Percentiles rank a stretch among this genome's conserved stretches.
phyloP scores from a whole-genome alignment of 345 rosid species.

The Linum tenue region DNA sequence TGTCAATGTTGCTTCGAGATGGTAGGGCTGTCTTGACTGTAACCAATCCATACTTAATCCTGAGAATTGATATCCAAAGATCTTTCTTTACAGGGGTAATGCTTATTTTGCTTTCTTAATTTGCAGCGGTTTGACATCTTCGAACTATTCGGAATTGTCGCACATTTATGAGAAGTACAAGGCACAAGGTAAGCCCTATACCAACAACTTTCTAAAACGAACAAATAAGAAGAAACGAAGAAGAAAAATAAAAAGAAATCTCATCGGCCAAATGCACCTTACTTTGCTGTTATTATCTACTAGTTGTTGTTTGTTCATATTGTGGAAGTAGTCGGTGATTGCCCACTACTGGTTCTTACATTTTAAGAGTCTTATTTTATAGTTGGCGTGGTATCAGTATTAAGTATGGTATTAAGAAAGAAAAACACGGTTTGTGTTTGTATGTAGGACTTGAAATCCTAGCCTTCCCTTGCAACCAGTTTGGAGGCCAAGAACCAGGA shows the following conservation, averaged over 20 bases:
- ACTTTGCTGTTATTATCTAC: neutral
- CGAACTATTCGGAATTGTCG: conserved; percentile 25
- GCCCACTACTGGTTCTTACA: too few species aligned
- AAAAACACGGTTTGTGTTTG: neutral
- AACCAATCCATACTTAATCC: neutral
- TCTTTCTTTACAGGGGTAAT: neutral
- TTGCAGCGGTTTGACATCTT: conserved; percentile 22
- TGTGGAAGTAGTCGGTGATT: too few species aligned
- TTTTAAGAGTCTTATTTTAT: too few species aligned
- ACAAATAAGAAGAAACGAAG: too few species aligned
- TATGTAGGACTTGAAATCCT: conserved; percentile 24
- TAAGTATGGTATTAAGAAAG: neutral
- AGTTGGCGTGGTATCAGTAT: neutral
- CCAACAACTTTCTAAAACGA: neutral
- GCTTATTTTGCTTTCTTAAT: neutral
- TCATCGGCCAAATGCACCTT: neutral
- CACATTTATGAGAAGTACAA: conserved; percentile 26
- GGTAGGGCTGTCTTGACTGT: conserved; percentile 9
- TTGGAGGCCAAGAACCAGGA: conserved; percentile 28
- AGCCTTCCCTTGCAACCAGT: conserved; percentile 27
- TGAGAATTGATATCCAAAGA: neutral
- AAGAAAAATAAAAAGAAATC: neutral
- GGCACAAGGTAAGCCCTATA: conserved; percentile 17
- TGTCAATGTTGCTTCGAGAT: conserved; percentile 28
- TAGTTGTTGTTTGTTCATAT: too few species aligned